A percentile compares a stretch with the other conserved stretches of the same genome.
Evolutionary conservation across 768 basidiomycete genomes (phyloP).

Genomic region (Tylopilus sp.): DNA sequence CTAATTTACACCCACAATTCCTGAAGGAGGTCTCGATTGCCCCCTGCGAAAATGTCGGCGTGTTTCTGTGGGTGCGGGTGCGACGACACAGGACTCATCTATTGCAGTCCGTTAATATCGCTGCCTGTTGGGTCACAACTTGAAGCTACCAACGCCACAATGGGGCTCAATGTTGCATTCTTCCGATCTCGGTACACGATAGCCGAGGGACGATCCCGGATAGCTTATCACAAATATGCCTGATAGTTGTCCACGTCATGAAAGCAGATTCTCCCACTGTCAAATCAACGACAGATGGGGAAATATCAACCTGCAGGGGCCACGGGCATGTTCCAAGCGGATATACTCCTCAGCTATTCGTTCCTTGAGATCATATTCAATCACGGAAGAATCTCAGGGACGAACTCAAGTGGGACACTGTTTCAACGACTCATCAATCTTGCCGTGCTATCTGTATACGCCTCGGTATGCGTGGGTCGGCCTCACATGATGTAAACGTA

Average conservation of each 20-base stretch:
- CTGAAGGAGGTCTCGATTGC: not conserved
- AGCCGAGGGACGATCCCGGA: too few relatives aligned
- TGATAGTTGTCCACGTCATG: not conserved
- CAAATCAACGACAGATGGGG: conserved; percentile 8
- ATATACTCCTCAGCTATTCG: conserved; percentile 11
- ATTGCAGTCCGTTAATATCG: not conserved
- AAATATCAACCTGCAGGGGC: conserved; percentile 8
- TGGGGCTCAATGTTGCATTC: not conserved
- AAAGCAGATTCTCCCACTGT: conserved; percentile 1
- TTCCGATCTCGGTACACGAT: not conserved
- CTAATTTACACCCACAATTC: not conserved
- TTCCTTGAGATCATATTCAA: conserved; percentile 25
- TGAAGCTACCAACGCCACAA: not conserved
- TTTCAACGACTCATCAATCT: conserved; percentile 19
- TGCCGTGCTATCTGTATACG: conserved; percentile 3
- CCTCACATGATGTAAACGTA: not conserved
- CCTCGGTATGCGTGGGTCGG: conserved; percentile 13
- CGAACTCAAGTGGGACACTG: conserved; percentile 21
- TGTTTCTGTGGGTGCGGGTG: not conserved
- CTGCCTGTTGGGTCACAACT: not conserved
- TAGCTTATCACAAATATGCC: not conserved
- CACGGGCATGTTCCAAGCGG: conserved; percentile 17
- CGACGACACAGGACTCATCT: not conserved
- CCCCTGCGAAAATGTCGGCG: not conserved
- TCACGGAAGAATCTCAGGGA: conserved; percentile 23